Evolutionary conservation across 2,329 filamentous ascomycete genomes (phyloP).

Genomic region (Verticillium nonalfalfae): DNA sequence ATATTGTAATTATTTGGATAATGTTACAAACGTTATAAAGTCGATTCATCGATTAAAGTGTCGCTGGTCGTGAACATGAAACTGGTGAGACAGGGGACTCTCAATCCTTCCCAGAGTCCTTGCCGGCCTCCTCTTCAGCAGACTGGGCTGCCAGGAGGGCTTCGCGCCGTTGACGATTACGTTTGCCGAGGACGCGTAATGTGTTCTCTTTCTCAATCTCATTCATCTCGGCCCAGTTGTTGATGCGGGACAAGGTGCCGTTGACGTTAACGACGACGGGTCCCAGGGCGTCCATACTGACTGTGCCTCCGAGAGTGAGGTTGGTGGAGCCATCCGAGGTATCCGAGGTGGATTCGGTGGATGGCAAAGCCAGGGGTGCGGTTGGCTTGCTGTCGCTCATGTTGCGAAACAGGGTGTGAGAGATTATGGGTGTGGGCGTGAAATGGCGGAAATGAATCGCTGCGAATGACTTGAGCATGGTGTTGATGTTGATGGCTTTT

Average conservation of each 20-base stretch:
- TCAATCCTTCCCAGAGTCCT: neutral
- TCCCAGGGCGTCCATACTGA: constrained; percentile 62
- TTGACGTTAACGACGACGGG: constrained; percentile 70
- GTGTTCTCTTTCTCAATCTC: constrained; percentile 62
- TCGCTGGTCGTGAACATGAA: neutral
- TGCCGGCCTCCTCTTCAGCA: neutral
- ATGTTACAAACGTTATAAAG: too few species aligned
- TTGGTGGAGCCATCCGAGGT: constrained; percentile 13
- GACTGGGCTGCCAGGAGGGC: constrained; percentile 27
- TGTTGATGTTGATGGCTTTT: neutral
- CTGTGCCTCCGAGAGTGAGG: constrained; percentile 17
- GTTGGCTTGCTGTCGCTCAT: neutral
- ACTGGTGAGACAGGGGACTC: neutral
- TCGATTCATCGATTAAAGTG: neutral
- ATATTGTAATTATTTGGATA: too few species aligned
- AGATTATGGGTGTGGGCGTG: neutral
- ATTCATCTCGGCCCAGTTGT: constrained; percentile 69
- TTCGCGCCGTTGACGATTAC: constrained; percentile 59
- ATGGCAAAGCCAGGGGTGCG: neutral
- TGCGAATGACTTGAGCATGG: neutral
- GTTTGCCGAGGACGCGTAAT: constrained; percentile 57
- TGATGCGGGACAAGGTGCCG: constrained; percentile 63
- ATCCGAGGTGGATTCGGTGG: neutral
- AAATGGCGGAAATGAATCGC: neutral
- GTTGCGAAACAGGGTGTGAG: neutral